Base-by-base conservation (phyloP, 164 flowering plant species). In the Amborella trichopoda region DNA sequence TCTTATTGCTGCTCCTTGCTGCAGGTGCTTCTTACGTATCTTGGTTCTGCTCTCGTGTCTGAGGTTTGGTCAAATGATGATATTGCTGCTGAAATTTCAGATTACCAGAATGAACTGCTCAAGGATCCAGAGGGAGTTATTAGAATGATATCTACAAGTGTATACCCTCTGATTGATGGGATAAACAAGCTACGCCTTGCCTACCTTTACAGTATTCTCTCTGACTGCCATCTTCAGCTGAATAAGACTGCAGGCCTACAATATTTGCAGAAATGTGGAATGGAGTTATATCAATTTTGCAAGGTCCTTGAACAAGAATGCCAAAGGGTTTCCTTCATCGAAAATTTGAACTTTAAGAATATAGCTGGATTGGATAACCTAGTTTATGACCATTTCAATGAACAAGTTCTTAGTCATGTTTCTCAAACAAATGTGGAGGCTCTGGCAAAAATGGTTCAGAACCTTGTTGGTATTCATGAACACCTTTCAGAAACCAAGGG, bases 91-190 rank as follows among this genome's bases (percentile, higher is more conserved):
- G 95, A 82, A 66, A 62, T 82, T 50, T 63, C 77, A 40, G 69
- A 55, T 6, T 54, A 69, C 18, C 71, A 63, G 46, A 70, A 52
- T 28, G 82, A 82, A 61, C 45, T 87, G 24, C 50, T 74, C 61
- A 60, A 67, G 33, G 54, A 44, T 68, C 81, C 76, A 48, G 60
- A 47, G 22, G 61, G 64, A 55, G 64, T 75, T 17, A 67, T 84
- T 40, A 53, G 74, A 52, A 51, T 62, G 28, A 54, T 87, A 54
- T 67, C 75, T 26, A 54, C 55, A 37, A 30, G 43, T 55, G 76
- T 91, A 28, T 91, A 82, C 64, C 88, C 95, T 47, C 73, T 62
- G 33, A 65, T 91, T 62, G 74, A 80, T 72, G 99, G 99, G 6
- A 57, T 48, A 62, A 78, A 91, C 61, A 91, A 87, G 60, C 68